Conservation (phyloP, 2,329 filamentous ascomycete genomes). For the Cladophialophora yegresii region DNA sequence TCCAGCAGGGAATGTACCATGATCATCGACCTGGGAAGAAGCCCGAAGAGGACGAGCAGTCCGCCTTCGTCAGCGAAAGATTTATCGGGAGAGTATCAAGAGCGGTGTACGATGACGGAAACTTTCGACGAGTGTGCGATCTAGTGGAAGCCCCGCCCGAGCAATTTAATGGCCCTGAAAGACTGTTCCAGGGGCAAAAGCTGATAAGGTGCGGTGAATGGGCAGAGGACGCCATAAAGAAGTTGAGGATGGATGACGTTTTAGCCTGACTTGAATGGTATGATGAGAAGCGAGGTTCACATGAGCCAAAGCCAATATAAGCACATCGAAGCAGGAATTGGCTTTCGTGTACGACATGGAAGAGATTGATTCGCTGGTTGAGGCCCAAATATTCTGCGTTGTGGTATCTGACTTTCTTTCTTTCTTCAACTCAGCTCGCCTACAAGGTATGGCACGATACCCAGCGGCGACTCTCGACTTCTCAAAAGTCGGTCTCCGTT, state of each 20-base stretch:
- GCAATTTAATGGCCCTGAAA: slow-evolving; percentile 19
- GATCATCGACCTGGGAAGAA: slow-evolving; percentile 22
- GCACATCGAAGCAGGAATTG: no score
- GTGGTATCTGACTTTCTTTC: no score
- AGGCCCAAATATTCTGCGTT: no score
- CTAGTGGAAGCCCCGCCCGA: slow-evolving; percentile 16
- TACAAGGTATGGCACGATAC: no score
- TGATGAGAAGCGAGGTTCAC: background rate
- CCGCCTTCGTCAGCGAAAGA: slow-evolving; percentile 18
- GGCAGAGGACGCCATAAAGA: slow-evolving; percentile 15
- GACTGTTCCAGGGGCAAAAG: slow-evolving; percentile 19
- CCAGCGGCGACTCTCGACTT: no score
- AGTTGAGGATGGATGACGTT: slow-evolving; percentile 8
- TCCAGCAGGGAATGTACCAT: slow-evolving; percentile 23
- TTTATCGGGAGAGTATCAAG: slow-evolving; percentile 18
- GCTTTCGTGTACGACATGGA: no score
- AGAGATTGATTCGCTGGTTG: no score
- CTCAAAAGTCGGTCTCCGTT: no score
- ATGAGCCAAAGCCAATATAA: background rate
- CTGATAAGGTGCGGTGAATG: slow-evolving; percentile 17
- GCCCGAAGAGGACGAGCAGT: slow-evolving; percentile 25
- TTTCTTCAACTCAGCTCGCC: no score
- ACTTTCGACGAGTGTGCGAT: slow-evolving; percentile 22
- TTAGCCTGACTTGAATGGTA: background rate
- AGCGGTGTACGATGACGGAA: slow-evolving; percentile 19